A percentile compares a stretch with the other conserved stretches of the same genome.
Evolutionary conservation across 257 asterid genomes (phyloP).

Genomic region (Euphrasia confusa): DNA sequence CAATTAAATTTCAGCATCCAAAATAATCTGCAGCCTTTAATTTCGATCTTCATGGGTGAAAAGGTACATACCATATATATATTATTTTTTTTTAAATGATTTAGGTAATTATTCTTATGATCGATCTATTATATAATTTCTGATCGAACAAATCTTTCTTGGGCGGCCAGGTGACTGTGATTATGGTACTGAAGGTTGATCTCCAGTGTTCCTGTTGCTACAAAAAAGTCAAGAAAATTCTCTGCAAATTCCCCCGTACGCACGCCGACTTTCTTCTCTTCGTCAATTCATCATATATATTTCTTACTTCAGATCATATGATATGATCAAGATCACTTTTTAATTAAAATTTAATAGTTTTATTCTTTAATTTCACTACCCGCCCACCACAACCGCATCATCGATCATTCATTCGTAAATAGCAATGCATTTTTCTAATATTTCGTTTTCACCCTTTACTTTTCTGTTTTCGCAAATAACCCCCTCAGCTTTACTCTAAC

Average conservation of each 20-base stretch:
- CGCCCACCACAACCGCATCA: conserved; percentile 14
- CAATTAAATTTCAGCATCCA: not conserved
- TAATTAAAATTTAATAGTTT: too few species aligned
- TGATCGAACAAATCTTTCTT: too few species aligned
- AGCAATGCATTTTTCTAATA: conserved; percentile 8
- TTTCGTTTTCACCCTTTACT: not conserved
- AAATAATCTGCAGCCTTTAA: conserved; percentile 1
- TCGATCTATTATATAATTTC: not conserved
- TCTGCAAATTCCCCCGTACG: conserved; percentile 81
- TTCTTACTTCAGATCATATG: not conserved
- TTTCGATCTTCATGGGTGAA: conserved; percentile 28
- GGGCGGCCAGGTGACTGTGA: conserved; percentile 40
- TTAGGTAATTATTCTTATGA: too few species aligned
- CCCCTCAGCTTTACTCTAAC: not conserved
- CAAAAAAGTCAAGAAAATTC: conserved; percentile 78
- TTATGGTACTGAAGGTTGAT: conserved; percentile 73
- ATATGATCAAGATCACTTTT: too few species aligned
- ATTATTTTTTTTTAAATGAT: too few species aligned
- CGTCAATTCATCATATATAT: not conserved
- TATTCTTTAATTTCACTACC: not conserved
- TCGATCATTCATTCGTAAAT: conserved; percentile 15
- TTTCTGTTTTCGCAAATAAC: not conserved
- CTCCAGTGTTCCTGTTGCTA: conserved; percentile 79
- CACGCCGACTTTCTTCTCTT: not conserved
- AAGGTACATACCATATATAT: conserved; percentile 23